Evolutionary conservation across 345 rosid species (phyloP).

Genomic region (Cardiospermum halicacabum): DNA sequence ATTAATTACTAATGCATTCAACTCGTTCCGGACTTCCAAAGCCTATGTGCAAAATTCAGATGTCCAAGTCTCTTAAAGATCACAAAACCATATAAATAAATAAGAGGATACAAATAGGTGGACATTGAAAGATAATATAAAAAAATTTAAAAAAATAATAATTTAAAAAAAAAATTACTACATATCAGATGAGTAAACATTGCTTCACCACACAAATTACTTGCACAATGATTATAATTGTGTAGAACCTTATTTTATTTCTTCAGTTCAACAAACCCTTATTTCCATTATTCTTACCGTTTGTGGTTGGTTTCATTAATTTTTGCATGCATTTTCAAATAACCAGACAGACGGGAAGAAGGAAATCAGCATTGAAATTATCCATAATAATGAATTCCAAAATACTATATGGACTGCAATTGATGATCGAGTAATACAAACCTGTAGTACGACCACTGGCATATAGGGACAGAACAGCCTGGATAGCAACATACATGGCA

Average conservation of each 20-base stretch:
- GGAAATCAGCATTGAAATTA: background rate
- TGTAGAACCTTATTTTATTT: background rate
- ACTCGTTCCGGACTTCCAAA: background rate
- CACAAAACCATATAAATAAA: background rate
- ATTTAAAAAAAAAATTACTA: background rate
- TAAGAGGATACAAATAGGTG: background rate
- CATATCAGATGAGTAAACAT: background rate
- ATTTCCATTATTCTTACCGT: background rate
- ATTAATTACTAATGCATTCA: background rate
- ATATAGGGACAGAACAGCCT: constrained; percentile 55
- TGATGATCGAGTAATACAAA: constrained; percentile 7
- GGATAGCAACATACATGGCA: constrained; percentile 46
- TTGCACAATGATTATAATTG: no score
- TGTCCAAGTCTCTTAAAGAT: background rate
- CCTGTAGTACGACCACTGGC: constrained; percentile 71
- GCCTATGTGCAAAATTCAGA: background rate
- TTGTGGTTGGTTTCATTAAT: background rate
- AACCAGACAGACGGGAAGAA: background rate
- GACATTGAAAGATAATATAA: background rate
- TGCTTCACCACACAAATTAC: background rate
- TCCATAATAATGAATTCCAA: background rate
- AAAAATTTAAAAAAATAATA: no score
- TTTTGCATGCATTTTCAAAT: background rate
- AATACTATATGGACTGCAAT: background rate
- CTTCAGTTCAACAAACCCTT: background rate